A percentile compares a stretch with the other conserved stretches of the same genome.
These are phyloP conservation scores for Cylindrodendrum hubeiense DNA, from an alignment of 2,329 filamentous ascomycete species.

Conservation along the genomic window DNA sequence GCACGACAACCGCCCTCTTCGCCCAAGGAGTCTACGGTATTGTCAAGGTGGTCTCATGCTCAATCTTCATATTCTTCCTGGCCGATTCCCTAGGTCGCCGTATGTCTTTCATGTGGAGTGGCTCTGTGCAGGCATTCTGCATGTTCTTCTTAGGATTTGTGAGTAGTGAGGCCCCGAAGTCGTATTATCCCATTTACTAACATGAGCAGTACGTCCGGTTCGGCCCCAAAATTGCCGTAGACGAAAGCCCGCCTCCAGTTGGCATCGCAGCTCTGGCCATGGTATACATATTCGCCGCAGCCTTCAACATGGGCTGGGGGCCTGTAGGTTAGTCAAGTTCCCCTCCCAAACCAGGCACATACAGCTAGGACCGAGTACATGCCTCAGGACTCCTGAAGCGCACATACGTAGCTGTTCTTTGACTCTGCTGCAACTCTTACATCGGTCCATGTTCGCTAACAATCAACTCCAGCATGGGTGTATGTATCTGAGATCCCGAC, in stretches of 20 bases:
- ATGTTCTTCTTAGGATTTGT: constrained; percentile 72
- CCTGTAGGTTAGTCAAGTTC: constrained; percentile 65
- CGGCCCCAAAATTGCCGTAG: constrained; percentile 49
- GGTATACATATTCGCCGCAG: constrained; percentile 73
- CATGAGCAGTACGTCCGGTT: constrained; percentile 63
- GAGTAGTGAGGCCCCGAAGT: neutral
- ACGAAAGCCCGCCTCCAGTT: constrained; percentile 52
- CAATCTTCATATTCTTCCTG: constrained; percentile 71
- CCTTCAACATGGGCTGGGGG: constrained; percentile 74
- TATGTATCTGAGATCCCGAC: constrained; percentile 74
- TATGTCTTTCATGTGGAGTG: constrained; percentile 45
- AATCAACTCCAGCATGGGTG: constrained; percentile 35
- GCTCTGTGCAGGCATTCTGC: constrained; percentile 43
- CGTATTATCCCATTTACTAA: neutral
- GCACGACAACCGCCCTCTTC: constrained; percentile 69
- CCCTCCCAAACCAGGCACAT: neutral
- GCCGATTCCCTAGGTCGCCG: constrained; percentile 74
- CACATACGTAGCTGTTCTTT: neutral
- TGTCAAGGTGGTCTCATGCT: constrained; percentile 73
- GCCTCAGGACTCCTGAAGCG: neutral
- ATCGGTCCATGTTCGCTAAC: neutral
- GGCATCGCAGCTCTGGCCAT: constrained; percentile 68
- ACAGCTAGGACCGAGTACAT: neutral
- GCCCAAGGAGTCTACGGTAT: constrained; percentile 78
- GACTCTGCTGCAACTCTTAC: neutral